phyloP scores from a whole-genome alignment of 768 basidiomycete species.

The Tricholoma saponaceum region DNA sequence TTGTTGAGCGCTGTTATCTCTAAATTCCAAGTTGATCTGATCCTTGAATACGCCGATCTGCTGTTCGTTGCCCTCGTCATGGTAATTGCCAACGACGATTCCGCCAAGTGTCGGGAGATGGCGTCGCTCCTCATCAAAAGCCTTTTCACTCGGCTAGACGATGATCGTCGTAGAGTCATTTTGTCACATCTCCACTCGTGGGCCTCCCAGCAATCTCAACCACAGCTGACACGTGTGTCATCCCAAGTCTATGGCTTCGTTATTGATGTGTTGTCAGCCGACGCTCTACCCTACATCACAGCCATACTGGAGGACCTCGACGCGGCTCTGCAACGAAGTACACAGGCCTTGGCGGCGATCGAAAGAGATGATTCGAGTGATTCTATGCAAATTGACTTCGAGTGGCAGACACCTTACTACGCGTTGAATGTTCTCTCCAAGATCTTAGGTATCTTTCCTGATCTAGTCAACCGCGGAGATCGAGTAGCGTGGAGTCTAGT shows the following conservation, averaged over 20 bases:
- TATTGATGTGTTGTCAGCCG: constrained; percentile 59
- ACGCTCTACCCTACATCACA: constrained; percentile 39
- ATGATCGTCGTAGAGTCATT: constrained; percentile 49
- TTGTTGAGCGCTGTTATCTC: constrained; percentile 76
- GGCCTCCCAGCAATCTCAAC: constrained; percentile 60
- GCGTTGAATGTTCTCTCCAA: constrained; percentile 65
- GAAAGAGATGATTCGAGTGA: constrained; percentile 39
- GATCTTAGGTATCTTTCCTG: constrained; percentile 53
- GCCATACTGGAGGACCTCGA: constrained; percentile 56
- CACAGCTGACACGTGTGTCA: constrained; percentile 66
- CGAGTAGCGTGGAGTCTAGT: constrained; percentile 62
- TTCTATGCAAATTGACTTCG: constrained; percentile 51
- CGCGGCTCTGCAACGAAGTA: constrained; percentile 40
- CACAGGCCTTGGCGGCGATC: constrained; percentile 32
- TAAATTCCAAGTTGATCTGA: constrained; percentile 76
- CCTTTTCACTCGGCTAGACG: constrained; percentile 67
- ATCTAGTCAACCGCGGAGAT: constrained; percentile 38
- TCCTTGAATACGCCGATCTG: constrained; percentile 80
- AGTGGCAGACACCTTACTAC: constrained; percentile 86
- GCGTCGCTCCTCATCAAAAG: constrained; percentile 79
- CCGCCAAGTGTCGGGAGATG: constrained; percentile 84
- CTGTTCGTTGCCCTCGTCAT: constrained; percentile 90
- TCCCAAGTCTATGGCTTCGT: constrained; percentile 81
- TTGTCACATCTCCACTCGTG: constrained; percentile 76
- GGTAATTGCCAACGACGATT: constrained; percentile 92